Percentiles rank a stretch among this genome's conserved stretches.
Conservation (phyloP, 2,329 filamentous ascomycete genomes). For the Annulohypoxylon truncatum region DNA sequence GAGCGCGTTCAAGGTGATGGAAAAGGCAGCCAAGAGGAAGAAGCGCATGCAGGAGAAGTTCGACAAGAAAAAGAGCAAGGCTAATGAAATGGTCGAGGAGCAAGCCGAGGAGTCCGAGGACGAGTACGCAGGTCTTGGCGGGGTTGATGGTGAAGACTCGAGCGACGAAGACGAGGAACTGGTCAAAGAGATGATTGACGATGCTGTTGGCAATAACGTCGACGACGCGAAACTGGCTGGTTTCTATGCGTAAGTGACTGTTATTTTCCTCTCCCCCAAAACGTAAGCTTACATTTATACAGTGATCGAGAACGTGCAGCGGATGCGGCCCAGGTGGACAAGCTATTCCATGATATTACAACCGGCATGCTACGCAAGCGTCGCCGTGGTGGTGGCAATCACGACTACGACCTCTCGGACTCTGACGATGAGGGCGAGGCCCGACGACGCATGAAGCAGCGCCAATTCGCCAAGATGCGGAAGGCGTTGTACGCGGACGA, state of each 20-base stretch:
- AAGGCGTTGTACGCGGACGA: constrained; percentile 89
- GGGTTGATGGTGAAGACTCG: constrained; percentile 86
- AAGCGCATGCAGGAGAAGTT: constrained; percentile 67
- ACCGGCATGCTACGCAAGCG: constrained; percentile 88
- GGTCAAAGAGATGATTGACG: constrained; percentile 90
- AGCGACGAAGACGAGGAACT: constrained; percentile 76
- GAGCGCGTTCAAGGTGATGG: constrained; percentile 77
- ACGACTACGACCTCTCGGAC: constrained; percentile 87
- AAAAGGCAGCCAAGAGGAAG: constrained; percentile 70
- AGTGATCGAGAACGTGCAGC: constrained; percentile 82
- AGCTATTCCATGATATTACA: constrained; percentile 92
- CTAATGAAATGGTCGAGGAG: constrained; percentile 88
- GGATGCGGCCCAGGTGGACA: constrained; percentile 89
- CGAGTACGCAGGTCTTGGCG: constrained; percentile 94
- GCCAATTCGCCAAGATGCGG: constrained; percentile 91
- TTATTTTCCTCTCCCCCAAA: constrained; percentile 33
- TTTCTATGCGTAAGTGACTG: constrained; percentile 81
- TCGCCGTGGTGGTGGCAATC: constrained; percentile 64
- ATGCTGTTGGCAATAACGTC: constrained; percentile 78
- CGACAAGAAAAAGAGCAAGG: constrained; percentile 87
- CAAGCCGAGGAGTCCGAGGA: constrained; percentile 98
- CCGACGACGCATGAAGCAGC: constrained; percentile 81
- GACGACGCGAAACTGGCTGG: constrained; percentile 86
- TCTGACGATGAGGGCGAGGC: constrained; percentile 88
- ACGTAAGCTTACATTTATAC: constrained; percentile 20